Conservation (phyloP, 805 yeast genomes). For the Hanseniaspora jakobsenii region DNA sequence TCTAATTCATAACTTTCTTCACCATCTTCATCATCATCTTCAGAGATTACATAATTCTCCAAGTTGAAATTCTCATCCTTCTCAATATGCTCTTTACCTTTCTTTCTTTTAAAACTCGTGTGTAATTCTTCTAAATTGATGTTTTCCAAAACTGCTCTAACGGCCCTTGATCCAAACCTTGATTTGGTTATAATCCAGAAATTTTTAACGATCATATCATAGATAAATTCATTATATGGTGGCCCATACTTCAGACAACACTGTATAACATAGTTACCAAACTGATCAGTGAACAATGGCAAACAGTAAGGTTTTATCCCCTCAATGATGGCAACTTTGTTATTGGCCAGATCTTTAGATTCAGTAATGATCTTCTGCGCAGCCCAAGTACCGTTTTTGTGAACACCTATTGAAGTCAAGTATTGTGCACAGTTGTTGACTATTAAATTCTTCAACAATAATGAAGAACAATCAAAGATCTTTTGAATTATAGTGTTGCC, state of each 20-base stretch:
- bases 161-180: slow-evolving; percentile 89
- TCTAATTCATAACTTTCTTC: not conserved
- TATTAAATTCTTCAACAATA: slow-evolving; percentile 67
- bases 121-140: slow-evolving; percentile 29
- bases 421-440: slow-evolving; percentile 64
- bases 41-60: too few species aligned
- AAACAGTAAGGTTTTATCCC: slow-evolving; percentile 71
- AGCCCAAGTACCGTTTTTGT: slow-evolving; percentile 98
- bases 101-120: too few species aligned
- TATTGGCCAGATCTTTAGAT: slow-evolving; percentile 44
- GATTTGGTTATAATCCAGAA: slow-evolving; percentile 75
- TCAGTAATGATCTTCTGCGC: slow-evolving; percentile 87
- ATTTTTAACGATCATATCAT: slow-evolving; percentile 65
- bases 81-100: too few species aligned
- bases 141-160: slow-evolving; percentile 83
- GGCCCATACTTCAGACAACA: slow-evolving; percentile 82
- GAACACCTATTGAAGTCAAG: slow-evolving; percentile 84
- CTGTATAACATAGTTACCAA: slow-evolving; percentile 92
- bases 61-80: too few species aligned
- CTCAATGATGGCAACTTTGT: slow-evolving; percentile 51
- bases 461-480: slow-evolving; percentile 59
- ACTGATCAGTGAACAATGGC: slow-evolving; percentile 83
- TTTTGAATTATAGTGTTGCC: slow-evolving; percentile 96
- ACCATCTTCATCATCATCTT: too few species aligned
- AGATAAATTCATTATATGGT: slow-evolving; percentile 81